Evolutionary conservation across 1,284 basidiomycete genomes (phyloP).

Genomic region (Austropuccinia psidii): DNA sequence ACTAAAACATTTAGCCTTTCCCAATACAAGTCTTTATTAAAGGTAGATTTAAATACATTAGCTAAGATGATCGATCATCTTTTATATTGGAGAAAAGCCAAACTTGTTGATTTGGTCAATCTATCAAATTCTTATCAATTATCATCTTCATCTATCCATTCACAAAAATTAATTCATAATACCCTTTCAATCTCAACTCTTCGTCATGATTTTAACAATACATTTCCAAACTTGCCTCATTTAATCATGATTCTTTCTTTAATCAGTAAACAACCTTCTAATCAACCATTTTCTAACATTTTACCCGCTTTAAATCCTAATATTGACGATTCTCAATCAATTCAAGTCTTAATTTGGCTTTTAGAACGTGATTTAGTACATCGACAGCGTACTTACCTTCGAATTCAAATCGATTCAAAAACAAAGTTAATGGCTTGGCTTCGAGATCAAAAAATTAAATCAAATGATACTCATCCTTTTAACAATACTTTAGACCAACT

Average conservation of each 20-base stretch:
- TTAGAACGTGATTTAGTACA: constrained; percentile 22
- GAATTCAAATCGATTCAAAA: constrained; percentile 20
- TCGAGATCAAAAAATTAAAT: constrained; percentile 19
- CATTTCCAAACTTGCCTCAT: constrained; percentile 30
- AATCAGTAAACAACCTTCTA: constrained; percentile 18
- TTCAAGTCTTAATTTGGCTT: constrained; percentile 28
- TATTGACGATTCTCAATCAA: constrained; percentile 25
- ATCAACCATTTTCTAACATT: constrained; percentile 23
- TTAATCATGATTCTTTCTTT: constrained; percentile 23
- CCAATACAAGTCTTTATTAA: constrained; percentile 33
- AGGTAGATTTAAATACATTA: constrained; percentile 26
- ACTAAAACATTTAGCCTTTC: constrained; percentile 6
- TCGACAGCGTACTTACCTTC: constrained; percentile 26
- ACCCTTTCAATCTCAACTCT: constrained; percentile 6
- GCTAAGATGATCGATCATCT: constrained; percentile 34
- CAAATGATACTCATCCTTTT: too few species aligned
- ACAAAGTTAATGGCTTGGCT: constrained; percentile 21
- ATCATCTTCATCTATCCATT: not conserved
- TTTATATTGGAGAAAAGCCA: constrained; percentile 35
- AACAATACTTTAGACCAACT: too few species aligned
- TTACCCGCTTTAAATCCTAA: constrained; percentile 12
- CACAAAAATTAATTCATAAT: too few species aligned
- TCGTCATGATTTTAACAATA: constrained; percentile 4
- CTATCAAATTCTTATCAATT: constrained; percentile 33
- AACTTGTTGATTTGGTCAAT: constrained; percentile 25